These are phyloP conservation scores for Anacardium occidentale DNA, from an alignment of 345 rosid genomes.

Conservation along the genomic window DNA sequence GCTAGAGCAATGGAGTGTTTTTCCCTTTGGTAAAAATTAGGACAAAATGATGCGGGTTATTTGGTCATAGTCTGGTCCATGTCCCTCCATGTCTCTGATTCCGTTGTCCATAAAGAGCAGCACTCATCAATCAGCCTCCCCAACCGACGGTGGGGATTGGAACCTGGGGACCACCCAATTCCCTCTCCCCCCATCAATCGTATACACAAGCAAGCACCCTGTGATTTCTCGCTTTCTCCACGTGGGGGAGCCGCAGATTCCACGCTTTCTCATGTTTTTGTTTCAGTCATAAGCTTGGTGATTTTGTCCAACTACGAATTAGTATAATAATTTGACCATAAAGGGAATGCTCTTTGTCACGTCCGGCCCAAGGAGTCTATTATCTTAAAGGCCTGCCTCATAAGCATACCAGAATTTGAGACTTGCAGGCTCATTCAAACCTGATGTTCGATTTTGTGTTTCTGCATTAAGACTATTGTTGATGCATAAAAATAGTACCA, in stretches of 20 bases:
- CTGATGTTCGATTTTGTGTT: too few species aligned
- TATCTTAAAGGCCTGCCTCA: too few species aligned
- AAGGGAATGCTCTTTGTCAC: not conserved
- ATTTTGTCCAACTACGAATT: not conserved
- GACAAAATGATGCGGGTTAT: too few species aligned
- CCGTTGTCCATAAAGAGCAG: not conserved
- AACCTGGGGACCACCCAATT: constrained; percentile 10
- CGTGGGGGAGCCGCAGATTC: constrained; percentile 17
- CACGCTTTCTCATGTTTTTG: not conserved
- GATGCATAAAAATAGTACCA: too few species aligned
- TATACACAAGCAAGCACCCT: not conserved
- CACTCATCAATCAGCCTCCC: too few species aligned
- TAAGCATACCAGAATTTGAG: too few species aligned
- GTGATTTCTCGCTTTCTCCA: not conserved
- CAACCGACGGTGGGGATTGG: too few species aligned
- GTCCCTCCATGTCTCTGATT: not conserved
- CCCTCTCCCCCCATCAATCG: not conserved
- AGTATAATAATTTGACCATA: not conserved
- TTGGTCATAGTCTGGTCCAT: constrained; percentile 4
- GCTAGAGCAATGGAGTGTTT: constrained; percentile 8
- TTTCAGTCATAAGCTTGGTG: not conserved
- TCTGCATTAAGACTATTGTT: too few species aligned
- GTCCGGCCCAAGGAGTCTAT: too few species aligned
- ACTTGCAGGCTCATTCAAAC: too few species aligned
- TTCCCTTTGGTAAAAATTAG: too few species aligned